Base-by-base conservation (phyloP, 2,329 filamentous ascomycete genomes). In the Hypoxylon sp. region DNA sequence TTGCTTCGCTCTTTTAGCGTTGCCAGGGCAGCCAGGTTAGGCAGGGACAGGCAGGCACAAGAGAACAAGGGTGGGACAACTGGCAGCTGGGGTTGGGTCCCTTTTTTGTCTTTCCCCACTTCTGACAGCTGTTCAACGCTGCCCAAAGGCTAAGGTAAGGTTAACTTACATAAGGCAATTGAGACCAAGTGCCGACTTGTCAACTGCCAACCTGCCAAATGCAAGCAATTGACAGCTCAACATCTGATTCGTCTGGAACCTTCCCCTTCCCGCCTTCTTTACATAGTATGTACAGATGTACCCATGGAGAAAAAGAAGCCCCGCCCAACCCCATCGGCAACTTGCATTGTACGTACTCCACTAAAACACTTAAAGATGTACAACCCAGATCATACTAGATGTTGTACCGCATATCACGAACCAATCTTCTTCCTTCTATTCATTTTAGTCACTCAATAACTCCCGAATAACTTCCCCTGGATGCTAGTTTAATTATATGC, bases 11-110 rank as follows among this genome's bases (percentile, higher is more conserved):
- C 35, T 32, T 30, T 30, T 16, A 47, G 42, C 52, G 63, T 65
- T 65, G 63, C 57, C 44, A 29, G 62, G 63, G 63, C 63, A 66
- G 63, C 63, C 58, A 9, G 37, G 46, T 42, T 49, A 51, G 45
- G 41, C 32, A 25, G 21, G 21, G 41, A 34, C 25, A 35, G 41
- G 34, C 23, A 27, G 25, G 41, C 16, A 34, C 16, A 36, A 34
- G 23, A 30, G 16, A 16, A n/a, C n/a, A 20, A 35, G 26, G 40
- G 47, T 51, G 21, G 34, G 45, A 57, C 53, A 48, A 46, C 46
- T 53, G 44, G 47, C 43, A 46, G 37, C n/a, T n/a, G n/a, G n/a
- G n/a, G n/a, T n/a, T n/a, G n/a, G n/a, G n/a, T 19, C 12, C 34
- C 25, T 42, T 40, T 30, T 32, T 41, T 15, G 40, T 30, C 17